Conservation (phyloP, 352 stramenopile genomes). For the Paralagenidium karlingii region DNA sequence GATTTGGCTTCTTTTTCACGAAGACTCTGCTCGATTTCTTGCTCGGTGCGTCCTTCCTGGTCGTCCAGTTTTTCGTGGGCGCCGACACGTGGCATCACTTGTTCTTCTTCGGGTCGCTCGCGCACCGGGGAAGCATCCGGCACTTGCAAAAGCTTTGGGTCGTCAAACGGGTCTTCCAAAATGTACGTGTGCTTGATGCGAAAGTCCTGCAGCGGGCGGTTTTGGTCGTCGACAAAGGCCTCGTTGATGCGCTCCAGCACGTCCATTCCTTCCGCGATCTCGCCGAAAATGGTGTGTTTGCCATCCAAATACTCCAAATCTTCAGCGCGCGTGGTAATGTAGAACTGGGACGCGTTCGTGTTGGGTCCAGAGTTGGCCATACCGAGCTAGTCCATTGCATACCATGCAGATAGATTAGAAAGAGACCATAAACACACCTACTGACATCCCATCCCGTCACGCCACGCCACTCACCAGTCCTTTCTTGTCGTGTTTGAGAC, state of each 20-base stretch:
- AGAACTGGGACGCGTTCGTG: conserved; percentile 90
- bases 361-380: conserved; percentile 78
- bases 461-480: conserved; percentile 20
- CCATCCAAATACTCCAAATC: conserved; percentile 87
- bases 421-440: not conserved
- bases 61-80: conserved; percentile 82
- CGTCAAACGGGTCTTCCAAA: conserved; percentile 75
- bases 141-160: conserved; percentile 51
- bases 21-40: conserved; percentile 85
- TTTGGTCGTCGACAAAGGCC: conserved; percentile 92
- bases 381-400: conserved; percentile 20
- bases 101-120: conserved; percentile 86
- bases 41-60: conserved; percentile 52
- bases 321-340: conserved; percentile 89
- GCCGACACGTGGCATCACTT: conserved; percentile 81
- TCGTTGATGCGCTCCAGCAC: conserved; percentile 91
- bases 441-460: not conserved
- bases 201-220: conserved; percentile 94
- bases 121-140: conserved; percentile 75
- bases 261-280: conserved; percentile 90
- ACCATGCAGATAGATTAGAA: not conserved
- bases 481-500: conserved; percentile 37
- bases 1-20: conserved; percentile 89
- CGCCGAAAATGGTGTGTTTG: conserved; percentile 86
- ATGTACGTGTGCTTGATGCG: conserved; percentile 91